Percentiles rank a stretch among this genome's conserved stretches.
These are phyloP conservation scores for Dipteronia sinensis DNA, from an alignment of 345 rosid genomes.

Conservation along the genomic window DNA sequence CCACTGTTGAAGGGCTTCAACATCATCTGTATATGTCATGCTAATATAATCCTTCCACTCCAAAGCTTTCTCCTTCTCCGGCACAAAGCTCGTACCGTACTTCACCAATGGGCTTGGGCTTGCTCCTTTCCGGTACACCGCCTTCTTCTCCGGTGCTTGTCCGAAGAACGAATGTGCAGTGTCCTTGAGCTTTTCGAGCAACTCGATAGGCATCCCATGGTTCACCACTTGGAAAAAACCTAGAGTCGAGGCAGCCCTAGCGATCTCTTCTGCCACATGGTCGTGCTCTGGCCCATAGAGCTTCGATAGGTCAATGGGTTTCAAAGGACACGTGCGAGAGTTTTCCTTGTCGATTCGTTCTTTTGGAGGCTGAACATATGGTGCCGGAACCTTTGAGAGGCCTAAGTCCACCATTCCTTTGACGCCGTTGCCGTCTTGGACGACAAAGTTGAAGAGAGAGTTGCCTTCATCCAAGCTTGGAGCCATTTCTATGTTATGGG, in stretches of 20 bases:
- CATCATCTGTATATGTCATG: constrained; percentile 51
- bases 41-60: constrained; percentile 70
- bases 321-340: background rate
- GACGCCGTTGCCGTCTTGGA: constrained; percentile 54
- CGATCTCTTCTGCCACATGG: constrained; percentile 37
- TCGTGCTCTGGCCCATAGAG: constrained; percentile 44
- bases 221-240: constrained; percentile 65
- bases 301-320: constrained; percentile 47
- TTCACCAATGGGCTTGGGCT: constrained; percentile 54
- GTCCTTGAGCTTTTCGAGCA: constrained; percentile 44
- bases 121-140: constrained; percentile 37
- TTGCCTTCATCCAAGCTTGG: constrained; percentile 32
- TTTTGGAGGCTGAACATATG: constrained; percentile 29
- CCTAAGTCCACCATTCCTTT: constrained; percentile 58
- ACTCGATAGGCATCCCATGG: constrained; percentile 51
- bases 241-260: constrained; percentile 45
- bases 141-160: constrained; percentile 43
- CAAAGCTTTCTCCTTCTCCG: constrained; percentile 58
- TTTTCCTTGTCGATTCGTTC: constrained; percentile 46
- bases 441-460: constrained; percentile 49
- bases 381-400: constrained; percentile 38
- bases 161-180: constrained; percentile 51
- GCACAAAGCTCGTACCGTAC: constrained; percentile 58
- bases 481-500: constrained; percentile 22
- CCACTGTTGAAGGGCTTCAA: constrained; percentile 55